Percentiles rank a stretch among this genome's conserved stretches.
Conservation (phyloP, 768 basidiomycete species). For the Pisolithus albus region DNA sequence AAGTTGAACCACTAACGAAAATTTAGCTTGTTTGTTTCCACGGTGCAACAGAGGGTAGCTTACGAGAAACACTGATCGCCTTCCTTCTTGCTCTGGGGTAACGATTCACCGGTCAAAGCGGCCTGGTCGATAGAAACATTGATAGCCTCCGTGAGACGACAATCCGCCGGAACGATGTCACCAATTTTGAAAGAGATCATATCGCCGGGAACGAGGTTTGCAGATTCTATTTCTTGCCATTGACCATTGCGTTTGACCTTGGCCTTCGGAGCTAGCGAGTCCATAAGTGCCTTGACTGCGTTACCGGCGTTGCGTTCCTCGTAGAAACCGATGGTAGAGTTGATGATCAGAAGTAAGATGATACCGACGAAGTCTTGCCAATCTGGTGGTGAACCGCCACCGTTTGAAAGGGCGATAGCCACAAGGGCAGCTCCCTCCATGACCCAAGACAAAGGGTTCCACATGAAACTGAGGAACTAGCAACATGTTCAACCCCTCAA, state of each 20-base stretch:
- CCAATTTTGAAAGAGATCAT: constrained; percentile 98
- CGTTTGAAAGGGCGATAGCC: constrained; percentile 94
- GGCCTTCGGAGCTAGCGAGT: constrained; percentile 96
- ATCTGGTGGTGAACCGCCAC: constrained; percentile 78
- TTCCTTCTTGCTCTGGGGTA: constrained; percentile 86
- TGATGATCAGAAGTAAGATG: constrained; percentile 83
- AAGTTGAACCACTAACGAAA: constrained; percentile 76
- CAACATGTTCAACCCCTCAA: neutral
- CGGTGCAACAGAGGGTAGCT: constrained; percentile 28
- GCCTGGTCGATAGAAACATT: constrained; percentile 99
- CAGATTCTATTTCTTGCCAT: constrained; percentile 89
- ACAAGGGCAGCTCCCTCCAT: constrained; percentile 96
- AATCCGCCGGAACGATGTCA: constrained; percentile 96
- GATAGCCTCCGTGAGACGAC: constrained; percentile 93
- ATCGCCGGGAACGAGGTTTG: constrained; percentile 89
- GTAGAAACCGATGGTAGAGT: constrained; percentile 97
- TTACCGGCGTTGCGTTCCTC: constrained; percentile 97
- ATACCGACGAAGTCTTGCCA: constrained; percentile 99
- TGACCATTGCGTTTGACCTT: constrained; percentile 80
- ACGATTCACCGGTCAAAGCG: constrained; percentile 94
- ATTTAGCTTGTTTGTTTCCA: neutral
- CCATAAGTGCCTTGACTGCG: constrained; percentile 99
- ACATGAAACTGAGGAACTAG: constrained; percentile 95
- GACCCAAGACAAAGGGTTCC: constrained; percentile 99
- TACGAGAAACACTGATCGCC: constrained; percentile 98